phyloP scores from a whole-genome alignment of 257 asterid species.

The Solanum bulbocastanum region DNA sequence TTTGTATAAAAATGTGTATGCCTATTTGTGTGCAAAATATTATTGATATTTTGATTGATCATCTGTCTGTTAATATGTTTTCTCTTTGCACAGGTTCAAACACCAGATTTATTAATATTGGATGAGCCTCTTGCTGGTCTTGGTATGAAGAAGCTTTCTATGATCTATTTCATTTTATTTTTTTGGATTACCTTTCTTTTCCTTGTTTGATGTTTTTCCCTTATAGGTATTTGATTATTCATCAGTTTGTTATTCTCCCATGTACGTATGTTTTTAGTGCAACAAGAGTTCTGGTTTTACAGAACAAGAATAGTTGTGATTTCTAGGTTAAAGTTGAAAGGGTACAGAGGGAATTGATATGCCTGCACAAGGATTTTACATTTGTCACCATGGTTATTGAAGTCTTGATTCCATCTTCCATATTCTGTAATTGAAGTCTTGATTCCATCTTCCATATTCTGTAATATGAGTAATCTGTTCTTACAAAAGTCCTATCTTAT shows the following conservation, averaged over 20 bases:
- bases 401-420: neutral
- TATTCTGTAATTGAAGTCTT: neutral
- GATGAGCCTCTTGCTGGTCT: conserved; percentile 99
- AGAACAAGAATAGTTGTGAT: neutral
- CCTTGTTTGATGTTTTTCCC: neutral
- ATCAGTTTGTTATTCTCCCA: neutral
- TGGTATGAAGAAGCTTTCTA: conserved; percentile 36
- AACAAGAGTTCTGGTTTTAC: neutral
- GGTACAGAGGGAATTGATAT: neutral
- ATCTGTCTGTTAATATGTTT: conserved; percentile 10
- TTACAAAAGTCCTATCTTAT: neutral
- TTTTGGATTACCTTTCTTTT: neutral
- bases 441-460: neutral
- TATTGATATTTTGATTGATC: conserved; percentile 1
- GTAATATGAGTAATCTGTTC: neutral
- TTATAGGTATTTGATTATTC: neutral
- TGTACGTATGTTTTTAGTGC: neutral
- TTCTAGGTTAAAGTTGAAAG: neutral
- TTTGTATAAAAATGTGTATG: neutral
- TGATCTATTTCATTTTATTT: conserved; percentile 5
- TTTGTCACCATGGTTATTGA: neutral
- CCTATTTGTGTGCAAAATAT: neutral
- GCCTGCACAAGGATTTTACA: neutral
- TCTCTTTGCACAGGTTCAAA: conserved; percentile 59
- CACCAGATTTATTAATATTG: conserved; percentile 73